These are phyloP conservation scores for Fusarium lateritium DNA, from an alignment of 2,329 filamentous ascomycete species.

Conservation along the genomic window DNA sequence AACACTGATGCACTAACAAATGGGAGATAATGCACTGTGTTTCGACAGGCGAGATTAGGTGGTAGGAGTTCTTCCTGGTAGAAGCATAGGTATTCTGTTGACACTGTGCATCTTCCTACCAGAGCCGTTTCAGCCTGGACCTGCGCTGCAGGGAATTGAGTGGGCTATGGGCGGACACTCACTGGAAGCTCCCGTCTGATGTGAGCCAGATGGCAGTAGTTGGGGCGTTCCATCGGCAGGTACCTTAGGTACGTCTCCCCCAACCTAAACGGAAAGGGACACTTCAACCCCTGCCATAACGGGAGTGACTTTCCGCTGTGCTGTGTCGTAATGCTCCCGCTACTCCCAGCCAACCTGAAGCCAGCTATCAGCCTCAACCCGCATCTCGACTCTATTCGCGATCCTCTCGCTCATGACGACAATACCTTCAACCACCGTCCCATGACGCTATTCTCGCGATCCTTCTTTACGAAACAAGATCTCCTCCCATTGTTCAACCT, in stretches of 20 bases:
- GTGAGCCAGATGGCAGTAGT: slow-evolving; percentile 6
- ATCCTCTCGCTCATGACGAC: slow-evolving; percentile 46
- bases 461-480: slow-evolving; percentile 20
- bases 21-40: slow-evolving; percentile 32
- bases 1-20: slow-evolving; percentile 7
- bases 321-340: slow-evolving; percentile 45
- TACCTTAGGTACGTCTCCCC: slow-evolving; percentile 4
- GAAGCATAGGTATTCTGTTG: not conserved
- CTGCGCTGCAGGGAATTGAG: not conserved
- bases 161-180: slow-evolving; percentile 4
- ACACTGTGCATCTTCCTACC: slow-evolving; percentile 44
- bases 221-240: not conserved
- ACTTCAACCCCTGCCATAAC: slow-evolving; percentile 32
- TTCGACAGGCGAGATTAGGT: slow-evolving; percentile 7
- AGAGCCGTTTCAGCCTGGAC: slow-evolving; percentile 1
- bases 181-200: slow-evolving; percentile 22
- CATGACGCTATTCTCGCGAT: slow-evolving; percentile 45
- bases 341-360: slow-evolving; percentile 30
- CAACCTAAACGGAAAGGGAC: slow-evolving; percentile 24
- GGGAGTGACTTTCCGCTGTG: slow-evolving; percentile 31
- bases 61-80: not conserved
- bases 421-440: slow-evolving; percentile 43
- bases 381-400: slow-evolving; percentile 42
- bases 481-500: slow-evolving; percentile 35
- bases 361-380: slow-evolving; percentile 45